Evolutionary conservation across 2,329 filamentous ascomycete species (phyloP).

Genomic region (Venturia asperata): DNA sequence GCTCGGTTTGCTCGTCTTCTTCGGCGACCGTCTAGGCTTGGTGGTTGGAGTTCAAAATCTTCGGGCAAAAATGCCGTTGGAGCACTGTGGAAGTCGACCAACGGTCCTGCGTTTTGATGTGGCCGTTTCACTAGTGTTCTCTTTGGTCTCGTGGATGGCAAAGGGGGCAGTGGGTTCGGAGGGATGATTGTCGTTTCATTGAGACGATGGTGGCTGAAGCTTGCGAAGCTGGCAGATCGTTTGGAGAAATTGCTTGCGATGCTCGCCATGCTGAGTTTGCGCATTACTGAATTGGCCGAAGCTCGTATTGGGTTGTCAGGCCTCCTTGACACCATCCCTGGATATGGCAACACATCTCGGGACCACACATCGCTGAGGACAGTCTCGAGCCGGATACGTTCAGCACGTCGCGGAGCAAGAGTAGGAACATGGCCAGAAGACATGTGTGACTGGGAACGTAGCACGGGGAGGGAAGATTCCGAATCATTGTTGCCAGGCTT

Average conservation of each 20-base stretch:
- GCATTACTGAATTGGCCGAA: slow-evolving; percentile 79
- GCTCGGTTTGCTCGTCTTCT: slow-evolving; percentile 12
- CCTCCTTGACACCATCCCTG: slow-evolving; percentile 64
- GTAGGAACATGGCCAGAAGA: slow-evolving; percentile 57
- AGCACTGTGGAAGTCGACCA: slow-evolving; percentile 42
- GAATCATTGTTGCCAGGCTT: slow-evolving; percentile 48
- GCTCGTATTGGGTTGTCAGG: slow-evolving; percentile 66
- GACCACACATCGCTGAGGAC: slow-evolving; percentile 77
- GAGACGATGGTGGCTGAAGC: slow-evolving; percentile 32
- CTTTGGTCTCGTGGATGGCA: slow-evolving; percentile 7
- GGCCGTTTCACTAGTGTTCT: slow-evolving; percentile 13
- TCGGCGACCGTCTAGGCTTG: slow-evolving; percentile 1
- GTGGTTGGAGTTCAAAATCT: slow-evolving; percentile 38
- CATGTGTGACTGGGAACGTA: slow-evolving; percentile 73
- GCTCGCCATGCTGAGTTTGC: slow-evolving; percentile 77
- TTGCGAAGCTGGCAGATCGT: slow-evolving; percentile 55
- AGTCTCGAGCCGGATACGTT: slow-evolving; percentile 69
- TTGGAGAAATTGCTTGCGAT: slow-evolving; percentile 70
- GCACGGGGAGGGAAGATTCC: slow-evolving; percentile 50
- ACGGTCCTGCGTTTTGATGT: slow-evolving; percentile 13
- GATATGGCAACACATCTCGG: slow-evolving; percentile 69
- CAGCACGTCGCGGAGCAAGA: slow-evolving; percentile 64
- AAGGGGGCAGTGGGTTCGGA: not conserved
- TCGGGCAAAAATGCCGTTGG: slow-evolving; percentile 42
- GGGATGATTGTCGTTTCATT: slow-evolving; percentile 30